A percentile compares a stretch with the other conserved stretches of the same genome.
phyloP scores from a whole-genome alignment of 495 filamentous ascomycete species.

The Elasticomyces elasticus region DNA sequence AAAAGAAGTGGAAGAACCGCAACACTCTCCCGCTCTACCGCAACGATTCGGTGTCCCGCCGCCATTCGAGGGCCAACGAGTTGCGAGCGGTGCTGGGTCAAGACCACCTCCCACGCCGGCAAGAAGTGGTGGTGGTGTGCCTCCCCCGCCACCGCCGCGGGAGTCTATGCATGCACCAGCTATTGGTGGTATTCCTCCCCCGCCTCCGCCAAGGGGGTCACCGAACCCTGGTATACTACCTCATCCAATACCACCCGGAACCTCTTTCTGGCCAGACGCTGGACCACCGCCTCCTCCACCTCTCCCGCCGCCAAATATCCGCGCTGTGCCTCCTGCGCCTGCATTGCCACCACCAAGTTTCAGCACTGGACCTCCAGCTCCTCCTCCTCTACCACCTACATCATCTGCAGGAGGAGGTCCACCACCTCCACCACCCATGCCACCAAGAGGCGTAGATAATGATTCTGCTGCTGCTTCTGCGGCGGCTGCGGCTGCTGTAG shows the following conservation, averaged over 20 bases:
- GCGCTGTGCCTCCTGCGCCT: conserved; percentile 9
- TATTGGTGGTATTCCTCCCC: conserved; percentile 20
- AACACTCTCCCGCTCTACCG: conserved; percentile 26
- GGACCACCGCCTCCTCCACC: conserved; percentile 25
- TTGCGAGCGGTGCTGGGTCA: no score
- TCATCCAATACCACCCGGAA: no score
- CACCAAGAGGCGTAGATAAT: conserved; percentile 41
- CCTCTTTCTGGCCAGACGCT: no score
- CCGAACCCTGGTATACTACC: no score
- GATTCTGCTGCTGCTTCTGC: conserved; percentile 31
- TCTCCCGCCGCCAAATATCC: conserved; percentile 12
- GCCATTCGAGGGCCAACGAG: conserved; percentile 62
- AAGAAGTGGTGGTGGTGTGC: conserved; percentile 44
- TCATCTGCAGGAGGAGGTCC: conserved; percentile 10
- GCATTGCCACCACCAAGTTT: conserved; percentile 23
- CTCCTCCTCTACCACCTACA: conserved; percentile 26
- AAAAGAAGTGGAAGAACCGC: conserved; percentile 60
- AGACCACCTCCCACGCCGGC: conserved; percentile 63
- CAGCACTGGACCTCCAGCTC: conserved; percentile 20
- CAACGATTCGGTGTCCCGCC: conserved; percentile 70
- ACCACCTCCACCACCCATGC: conserved; percentile 36
- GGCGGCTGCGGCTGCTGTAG: conserved; percentile 39
- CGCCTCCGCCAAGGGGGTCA: conserved; percentile 29
- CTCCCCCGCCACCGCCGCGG: conserved; percentile 34
- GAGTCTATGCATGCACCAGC: conserved; percentile 37